Evolutionary conservation across 495 filamentous ascomycete genomes (phyloP), one percentile per base, ranked within the genome.

Genomic region (Eremomyces bilateralis): DNA sequence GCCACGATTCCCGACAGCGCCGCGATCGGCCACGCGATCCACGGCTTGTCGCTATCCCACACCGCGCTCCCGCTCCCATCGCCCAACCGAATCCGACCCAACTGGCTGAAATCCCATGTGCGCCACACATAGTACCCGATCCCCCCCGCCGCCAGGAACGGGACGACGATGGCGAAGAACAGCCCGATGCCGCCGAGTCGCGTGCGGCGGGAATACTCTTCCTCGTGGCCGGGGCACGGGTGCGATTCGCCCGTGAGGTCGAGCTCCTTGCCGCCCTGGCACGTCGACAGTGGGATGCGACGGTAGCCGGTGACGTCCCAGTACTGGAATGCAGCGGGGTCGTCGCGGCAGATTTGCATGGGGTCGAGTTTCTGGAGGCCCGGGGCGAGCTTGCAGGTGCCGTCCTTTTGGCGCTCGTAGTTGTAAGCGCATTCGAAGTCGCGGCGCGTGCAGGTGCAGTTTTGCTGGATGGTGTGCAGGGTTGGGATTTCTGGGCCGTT

Each of bases 341-440:
- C 60, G 4, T 71, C 59, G 13, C 53, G 49, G 57, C 88, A 99
- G 28, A 62, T 49, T 28, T 63, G 60, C 37, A 60, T 58, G 34
- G 73, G 70, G 47, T 85, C 65, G n/a, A 71, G 62, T 16, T 72
- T 68, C 5, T 54, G 16, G 30, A 81, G 64, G 18, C 82, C 84
- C 0, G 58, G 43, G 20, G 93, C 77, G 22, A 88, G 71, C 4
- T 44, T 42, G 54, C 90, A 99, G 39, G 69, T 69, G 28, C 73
- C 74, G 49, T 82, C 77, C 21, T 47, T 63, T 52, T 74, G 64
- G 27, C 73, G 66, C 51, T 93, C 68, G 52, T 67, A 99, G 56
- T 99, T 99, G 62, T 77, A 99, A 51, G 93, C 85, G 59, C 88
- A 99, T 67, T 99, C 90, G 54, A 73, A 99, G 56, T 99, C 90